Conservation (phyloP, 441 rosid species). For the Bocquillonia castaneifolia region DNA sequence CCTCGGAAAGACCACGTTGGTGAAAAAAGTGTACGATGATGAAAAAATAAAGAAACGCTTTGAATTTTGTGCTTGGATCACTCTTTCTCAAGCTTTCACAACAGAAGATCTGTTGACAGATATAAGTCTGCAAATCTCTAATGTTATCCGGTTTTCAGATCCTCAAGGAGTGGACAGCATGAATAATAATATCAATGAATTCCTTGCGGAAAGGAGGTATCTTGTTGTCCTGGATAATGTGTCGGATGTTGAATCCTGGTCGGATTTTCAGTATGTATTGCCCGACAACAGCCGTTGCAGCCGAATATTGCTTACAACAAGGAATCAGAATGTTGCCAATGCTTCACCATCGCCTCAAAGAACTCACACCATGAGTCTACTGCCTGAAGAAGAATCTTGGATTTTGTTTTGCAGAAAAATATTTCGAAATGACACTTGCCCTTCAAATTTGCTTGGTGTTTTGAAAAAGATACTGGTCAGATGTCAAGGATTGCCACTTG, state of each 20-base stretch:
- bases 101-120: not conserved
- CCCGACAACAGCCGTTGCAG: not conserved
- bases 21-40: slow-evolving; percentile 13
- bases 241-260: not conserved
- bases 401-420: not conserved
- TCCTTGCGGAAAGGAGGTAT: slow-evolving; percentile 1
- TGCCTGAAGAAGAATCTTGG: slow-evolving; percentile 2
- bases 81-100: slow-evolving; percentile 12
- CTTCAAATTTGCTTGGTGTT: not conserved
- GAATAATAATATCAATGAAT: not conserved
- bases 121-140: not conserved
- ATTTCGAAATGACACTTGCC: not conserved
- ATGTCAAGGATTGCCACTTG: slow-evolving; percentile 9
- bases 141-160: not conserved
- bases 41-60: slow-evolving; percentile 19
- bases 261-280: not conserved
- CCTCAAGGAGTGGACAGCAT: slow-evolving; percentile 7
- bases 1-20: slow-evolving; percentile 27
- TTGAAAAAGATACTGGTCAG: not conserved
- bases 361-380: not conserved
- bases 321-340: not conserved
- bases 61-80: slow-evolving; percentile 15
- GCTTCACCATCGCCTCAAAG: not conserved
- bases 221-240: slow-evolving; percentile 12
- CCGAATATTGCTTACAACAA: slow-evolving; percentile 6